Conservation (phyloP, 805 yeast genomes). For the Scheffersomyces amazonensis region DNA sequence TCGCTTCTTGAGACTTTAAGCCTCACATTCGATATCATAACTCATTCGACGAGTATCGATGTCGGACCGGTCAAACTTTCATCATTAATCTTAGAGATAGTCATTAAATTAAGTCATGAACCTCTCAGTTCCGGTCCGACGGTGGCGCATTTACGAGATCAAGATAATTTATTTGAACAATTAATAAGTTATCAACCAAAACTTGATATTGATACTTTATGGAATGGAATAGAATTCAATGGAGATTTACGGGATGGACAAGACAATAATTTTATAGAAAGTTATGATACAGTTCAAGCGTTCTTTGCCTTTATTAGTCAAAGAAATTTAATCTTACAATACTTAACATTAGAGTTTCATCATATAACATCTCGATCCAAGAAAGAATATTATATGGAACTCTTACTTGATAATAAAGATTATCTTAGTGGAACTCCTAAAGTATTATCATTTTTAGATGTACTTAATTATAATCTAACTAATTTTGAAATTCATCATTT, state of each 20-base stretch:
- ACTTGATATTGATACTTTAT: slow-evolving; percentile 50
- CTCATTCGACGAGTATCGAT: slow-evolving; percentile 38
- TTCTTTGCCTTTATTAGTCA: slow-evolving; percentile 59
- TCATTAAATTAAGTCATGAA: slow-evolving; percentile 60
- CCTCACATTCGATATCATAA: slow-evolving; percentile 42
- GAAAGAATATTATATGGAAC: slow-evolving; percentile 48
- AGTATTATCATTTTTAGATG: slow-evolving; percentile 66
- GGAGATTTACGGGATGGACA: slow-evolving; percentile 30
- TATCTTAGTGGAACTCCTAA: slow-evolving; percentile 61
- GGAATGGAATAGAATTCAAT: slow-evolving; percentile 49
- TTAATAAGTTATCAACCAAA: slow-evolving; percentile 53
- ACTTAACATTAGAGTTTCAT: slow-evolving; percentile 72
- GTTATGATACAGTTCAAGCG: slow-evolving; percentile 44
- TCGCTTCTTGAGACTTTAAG: slow-evolving; percentile 50
- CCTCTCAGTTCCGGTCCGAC: slow-evolving; percentile 51
- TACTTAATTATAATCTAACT: slow-evolving; percentile 54
- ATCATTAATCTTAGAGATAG: slow-evolving; percentile 54
- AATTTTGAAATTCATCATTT: slow-evolving; percentile 42
- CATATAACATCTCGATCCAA: slow-evolving; percentile 51
- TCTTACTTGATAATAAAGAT: slow-evolving; percentile 50
- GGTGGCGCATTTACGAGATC: slow-evolving; percentile 51
- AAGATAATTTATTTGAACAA: slow-evolving; percentile 46
- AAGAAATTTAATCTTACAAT: slow-evolving; percentile 60
- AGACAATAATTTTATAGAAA: slow-evolving; percentile 30
- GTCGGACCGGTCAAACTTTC: slow-evolving; percentile 58